Conservation (phyloP, 31 red algal genomes). For the Porphyra umbilicalis region DNA sequence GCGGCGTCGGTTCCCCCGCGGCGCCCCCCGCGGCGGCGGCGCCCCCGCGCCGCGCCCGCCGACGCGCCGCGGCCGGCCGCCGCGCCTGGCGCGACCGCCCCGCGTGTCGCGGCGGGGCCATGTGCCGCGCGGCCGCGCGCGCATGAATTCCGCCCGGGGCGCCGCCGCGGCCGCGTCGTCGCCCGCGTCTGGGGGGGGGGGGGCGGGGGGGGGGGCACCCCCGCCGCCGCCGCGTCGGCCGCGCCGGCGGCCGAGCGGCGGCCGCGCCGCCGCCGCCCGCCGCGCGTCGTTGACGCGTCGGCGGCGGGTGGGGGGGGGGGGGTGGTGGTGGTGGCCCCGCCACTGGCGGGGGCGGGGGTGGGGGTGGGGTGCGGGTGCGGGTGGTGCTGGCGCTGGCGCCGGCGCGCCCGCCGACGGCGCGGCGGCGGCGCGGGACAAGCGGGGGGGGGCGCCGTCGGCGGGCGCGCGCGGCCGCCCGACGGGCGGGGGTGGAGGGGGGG, state of each 20-base stretch:
- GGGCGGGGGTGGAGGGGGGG: background rate
- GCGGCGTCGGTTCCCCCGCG: too few species aligned
- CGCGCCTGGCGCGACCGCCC: too few species aligned
- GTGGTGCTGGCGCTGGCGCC: background rate
- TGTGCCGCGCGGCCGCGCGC: background rate
- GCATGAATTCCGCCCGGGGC: background rate
- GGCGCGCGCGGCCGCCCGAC: background rate
- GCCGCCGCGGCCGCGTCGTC: background rate
- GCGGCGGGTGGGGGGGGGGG: background rate
- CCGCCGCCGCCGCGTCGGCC: background rate
- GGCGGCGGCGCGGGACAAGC: background rate
- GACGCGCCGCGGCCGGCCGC: too few species aligned
- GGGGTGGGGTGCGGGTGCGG: background rate
- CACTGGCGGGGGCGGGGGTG: background rate
- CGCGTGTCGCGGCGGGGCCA: background rate
- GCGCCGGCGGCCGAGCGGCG: background rate
- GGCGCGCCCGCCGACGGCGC: background rate
- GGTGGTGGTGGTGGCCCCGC: background rate
- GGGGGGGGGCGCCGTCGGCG: background rate
- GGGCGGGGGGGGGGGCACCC: too few species aligned
- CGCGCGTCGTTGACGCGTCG: background rate
- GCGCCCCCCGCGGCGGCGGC: too few species aligned
- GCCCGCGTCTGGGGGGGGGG: too few species aligned
- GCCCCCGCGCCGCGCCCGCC: too few species aligned
- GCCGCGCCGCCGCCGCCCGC: background rate